Conservation (phyloP, 257 asterid genomes). For the Forsythia suspensa region DNA sequence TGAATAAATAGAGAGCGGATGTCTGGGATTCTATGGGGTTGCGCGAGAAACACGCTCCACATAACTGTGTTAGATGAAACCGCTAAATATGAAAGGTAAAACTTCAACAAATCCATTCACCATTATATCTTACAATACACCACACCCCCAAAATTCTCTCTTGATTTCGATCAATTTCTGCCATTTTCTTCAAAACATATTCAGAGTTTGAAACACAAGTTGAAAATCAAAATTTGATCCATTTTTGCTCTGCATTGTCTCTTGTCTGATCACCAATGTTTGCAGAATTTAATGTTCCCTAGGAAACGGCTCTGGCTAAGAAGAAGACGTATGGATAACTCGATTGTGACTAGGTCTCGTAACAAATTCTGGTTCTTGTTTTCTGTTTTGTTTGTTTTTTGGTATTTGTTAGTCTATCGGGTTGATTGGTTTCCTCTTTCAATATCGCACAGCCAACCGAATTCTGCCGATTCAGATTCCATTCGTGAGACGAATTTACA, state of each 20-base stretch:
- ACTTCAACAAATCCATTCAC: no score
- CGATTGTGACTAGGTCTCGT: slow-evolving; percentile 27
- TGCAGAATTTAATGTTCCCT: background rate
- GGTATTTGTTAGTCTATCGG: slow-evolving; percentile 67
- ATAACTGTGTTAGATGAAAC: background rate
- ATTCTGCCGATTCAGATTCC: slow-evolving; percentile 15
- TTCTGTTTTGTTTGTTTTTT: slow-evolving; percentile 49
- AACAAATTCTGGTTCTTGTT: slow-evolving; percentile 60
- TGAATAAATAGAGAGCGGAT: no score
- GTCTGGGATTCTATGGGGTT: no score
- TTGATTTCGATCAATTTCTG: background rate
- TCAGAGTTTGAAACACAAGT: background rate
- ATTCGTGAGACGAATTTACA: background rate
- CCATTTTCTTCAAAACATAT: background rate
- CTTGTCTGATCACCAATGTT: background rate
- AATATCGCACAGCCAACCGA: slow-evolving; percentile 20
- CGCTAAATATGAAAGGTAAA: background rate
- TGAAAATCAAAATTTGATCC: background rate
- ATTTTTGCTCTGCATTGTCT: background rate
- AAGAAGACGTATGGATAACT: slow-evolving; percentile 39
- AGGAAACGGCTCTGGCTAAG: background rate
- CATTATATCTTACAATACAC: no score
- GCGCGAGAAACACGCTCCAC: no score
- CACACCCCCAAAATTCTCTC: background rate
- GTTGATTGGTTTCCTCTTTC: slow-evolving; percentile 59